Evolutionary conservation across 164 flowering plant genomes (phyloP), one percentile per base, ranked within the genome.

Genomic region (Vitis cinerea): DNA sequence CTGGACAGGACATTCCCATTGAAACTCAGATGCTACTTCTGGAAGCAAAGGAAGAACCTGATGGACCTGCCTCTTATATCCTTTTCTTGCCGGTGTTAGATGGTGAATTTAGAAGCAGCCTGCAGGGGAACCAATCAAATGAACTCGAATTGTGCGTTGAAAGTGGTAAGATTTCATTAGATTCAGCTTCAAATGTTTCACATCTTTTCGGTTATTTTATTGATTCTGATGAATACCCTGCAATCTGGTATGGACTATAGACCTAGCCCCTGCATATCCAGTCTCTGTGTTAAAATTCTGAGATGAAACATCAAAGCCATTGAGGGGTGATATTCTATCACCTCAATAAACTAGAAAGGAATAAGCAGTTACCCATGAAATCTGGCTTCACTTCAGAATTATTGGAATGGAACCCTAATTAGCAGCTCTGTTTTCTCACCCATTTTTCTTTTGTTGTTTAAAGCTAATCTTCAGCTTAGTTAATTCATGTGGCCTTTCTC

Each of bases 21-120:
- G 94, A 90, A 67, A 86, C 94, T 58, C 94, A 90, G 78, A 77
- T 90, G 83, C 64, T 90, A 77, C 81, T 90, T 27, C 37, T 88
- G 56, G 89, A 87, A 78, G 80, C 74, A 19, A 77, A 27, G 55
- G 80, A 75, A 58, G 81, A 74, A 55, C 68, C 74, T 44, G 52
- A 72, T 16, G 78, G 68, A 31, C 13, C 73, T 16, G 29, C 71
- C 15, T 63, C 77, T 61, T 88, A 88, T 65, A 71, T 78, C 14
- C 60, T 86, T 29, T 83, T 90, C 75, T 77, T 88, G 84, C 92
- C 92, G 6, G 70, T 86, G 54, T 64, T 88, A 29, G 88, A 88
- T 67, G 89, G 90, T 30, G 80, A 80, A 47, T 85, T 85, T 57
- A 76, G 89, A 79, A 83, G 83, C 81, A 82, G 87, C 72, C 75